Percentiles rank a stretch among this genome's conserved stretches.
phyloP scores from a whole-genome alignment of 139 green algal genomes.

The Chlamydomonas incerta region DNA sequence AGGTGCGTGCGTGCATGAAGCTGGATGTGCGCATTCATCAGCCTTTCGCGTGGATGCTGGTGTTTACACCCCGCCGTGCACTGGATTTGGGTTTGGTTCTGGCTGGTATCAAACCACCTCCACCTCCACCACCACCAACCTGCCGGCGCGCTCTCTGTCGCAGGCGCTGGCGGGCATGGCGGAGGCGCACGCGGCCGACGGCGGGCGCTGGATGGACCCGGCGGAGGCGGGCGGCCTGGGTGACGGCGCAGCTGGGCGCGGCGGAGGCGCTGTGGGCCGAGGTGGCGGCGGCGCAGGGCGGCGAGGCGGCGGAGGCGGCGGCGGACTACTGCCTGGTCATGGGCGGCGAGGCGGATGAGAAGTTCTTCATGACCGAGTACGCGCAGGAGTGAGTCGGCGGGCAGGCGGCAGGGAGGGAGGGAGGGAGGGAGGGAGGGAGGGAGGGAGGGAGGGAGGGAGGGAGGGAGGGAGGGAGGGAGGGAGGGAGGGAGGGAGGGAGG shows the following conservation, averaged over 20 bases:
- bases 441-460: background rate
- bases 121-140: too few relatives aligned
- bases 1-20: too few relatives aligned
- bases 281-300: background rate
- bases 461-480: background rate
- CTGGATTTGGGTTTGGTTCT: too few relatives aligned
- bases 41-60: too few relatives aligned
- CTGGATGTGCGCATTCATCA: too few relatives aligned
- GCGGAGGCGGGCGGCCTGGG: conserved; percentile 51
- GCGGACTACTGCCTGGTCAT: conserved; percentile 66
- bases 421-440: background rate
- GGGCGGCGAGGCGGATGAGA: conserved; percentile 49
- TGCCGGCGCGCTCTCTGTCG: too few relatives aligned
- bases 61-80: too few relatives aligned
- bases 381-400: conserved; percentile 55
- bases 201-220: conserved; percentile 52
- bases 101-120: too few relatives aligned
- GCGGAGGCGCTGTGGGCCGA: conserved; percentile 56
- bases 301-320: background rate
- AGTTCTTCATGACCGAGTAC: conserved; percentile 69
- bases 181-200: background rate
- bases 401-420: background rate
- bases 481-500: too few relatives aligned
- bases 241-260: conserved; percentile 49
- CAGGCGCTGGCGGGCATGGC: conserved; percentile 53